Conservation (phyloP, 2,329 filamentous ascomycete genomes). For the Claviceps digitariae region DNA sequence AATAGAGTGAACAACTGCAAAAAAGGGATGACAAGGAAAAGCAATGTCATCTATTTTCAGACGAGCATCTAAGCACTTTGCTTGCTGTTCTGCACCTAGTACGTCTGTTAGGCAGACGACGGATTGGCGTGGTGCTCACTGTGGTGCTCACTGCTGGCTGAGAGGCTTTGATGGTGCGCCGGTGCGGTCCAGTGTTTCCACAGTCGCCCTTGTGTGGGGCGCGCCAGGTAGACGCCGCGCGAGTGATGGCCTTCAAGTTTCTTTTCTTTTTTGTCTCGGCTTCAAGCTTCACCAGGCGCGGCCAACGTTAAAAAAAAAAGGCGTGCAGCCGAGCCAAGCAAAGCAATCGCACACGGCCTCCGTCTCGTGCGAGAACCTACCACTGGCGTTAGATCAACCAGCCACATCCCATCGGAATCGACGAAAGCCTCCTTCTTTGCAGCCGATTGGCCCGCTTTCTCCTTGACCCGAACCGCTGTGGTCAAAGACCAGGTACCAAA, state of each 20-base stretch:
- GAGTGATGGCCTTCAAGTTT: not conserved
- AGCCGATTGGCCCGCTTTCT: not conserved
- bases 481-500: not conserved
- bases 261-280: not conserved
- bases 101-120: no score
- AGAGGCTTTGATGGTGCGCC: not conserved
- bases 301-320: no score
- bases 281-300: not conserved
- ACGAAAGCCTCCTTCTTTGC: not conserved
- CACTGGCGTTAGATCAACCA: not conserved
- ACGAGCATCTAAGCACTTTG: not conserved
- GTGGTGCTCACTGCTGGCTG: no score
- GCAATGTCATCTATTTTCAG: not conserved
- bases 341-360: no score
- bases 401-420: not conserved
- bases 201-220: not conserved
- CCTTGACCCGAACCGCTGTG: not conserved
- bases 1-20: not conserved
- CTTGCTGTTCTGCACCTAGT: not conserved
- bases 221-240: not conserved
- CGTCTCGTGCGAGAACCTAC: no score
- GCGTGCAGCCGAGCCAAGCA: not conserved
- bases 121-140: no score
- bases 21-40: not conserved
- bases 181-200: no score